Conservation (phyloP, 306 rosid genomes). For the Cucurbita ficifolia region DNA sequence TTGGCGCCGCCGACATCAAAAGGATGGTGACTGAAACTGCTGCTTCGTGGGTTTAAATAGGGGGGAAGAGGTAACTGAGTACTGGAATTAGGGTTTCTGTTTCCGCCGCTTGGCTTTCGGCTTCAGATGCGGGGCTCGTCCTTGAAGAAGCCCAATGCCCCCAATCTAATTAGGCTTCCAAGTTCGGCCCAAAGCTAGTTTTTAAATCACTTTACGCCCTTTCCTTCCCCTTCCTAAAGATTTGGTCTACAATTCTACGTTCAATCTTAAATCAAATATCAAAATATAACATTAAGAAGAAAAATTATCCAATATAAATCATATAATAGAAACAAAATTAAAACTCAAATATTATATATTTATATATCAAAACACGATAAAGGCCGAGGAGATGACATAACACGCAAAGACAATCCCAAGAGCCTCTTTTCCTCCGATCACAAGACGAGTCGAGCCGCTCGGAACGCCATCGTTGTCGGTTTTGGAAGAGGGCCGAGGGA, state of each 20-base stretch:
- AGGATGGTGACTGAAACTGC: no score
- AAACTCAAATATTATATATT: not conserved
- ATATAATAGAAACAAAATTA: no score
- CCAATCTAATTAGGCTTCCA: not conserved
- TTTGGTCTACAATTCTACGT: no score
- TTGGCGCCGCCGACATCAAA: not conserved
- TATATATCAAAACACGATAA: not conserved
- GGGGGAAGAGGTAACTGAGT: not conserved
- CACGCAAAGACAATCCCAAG: not conserved
- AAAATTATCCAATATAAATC: no score
- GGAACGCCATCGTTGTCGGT: slow-evolving; percentile 8
- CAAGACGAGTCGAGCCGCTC: slow-evolving; percentile 24
- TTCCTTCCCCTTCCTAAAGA: no score
- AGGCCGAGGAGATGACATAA: not conserved
- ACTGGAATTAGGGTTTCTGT: not conserved
- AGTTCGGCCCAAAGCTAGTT: not conserved
- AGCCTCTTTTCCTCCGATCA: not conserved
- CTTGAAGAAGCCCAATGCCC: not conserved
- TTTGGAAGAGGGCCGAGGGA: slow-evolving; percentile 34
- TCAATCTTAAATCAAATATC: no score
- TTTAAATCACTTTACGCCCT: no score
- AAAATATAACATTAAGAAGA: no score
- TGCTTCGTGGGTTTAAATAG: not conserved
- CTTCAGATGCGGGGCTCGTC: not conserved
- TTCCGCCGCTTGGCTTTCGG: not conserved